phyloP scores from a whole-genome alignment of 129 eudicot genomes.

The sunflower (Helianthus annuus) region HanXRQr2.0-SUNRISE NC_035438.2:87385029-87385528 shows the following conservation, averaged over 20 bases:
- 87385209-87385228: background rate
- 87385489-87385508: conserved; percentile 73
- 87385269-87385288: no score
- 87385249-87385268: no score
- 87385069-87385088: conserved; percentile 36
- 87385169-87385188: conserved; percentile 89
- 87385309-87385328: no score
- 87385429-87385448: no score
- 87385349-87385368: no score
- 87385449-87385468: no score
- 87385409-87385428: no score
- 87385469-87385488: background rate
- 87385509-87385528: conserved; percentile 81
- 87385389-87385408: no score
- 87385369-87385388: no score
- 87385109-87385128: conserved; percentile 66
- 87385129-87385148: conserved; percentile 79
- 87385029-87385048: conserved; percentile 82
- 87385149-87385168: conserved; percentile 64
- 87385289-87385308: no score
- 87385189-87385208: conserved; percentile 58
- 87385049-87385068: conserved; percentile 74
- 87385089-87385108: conserved; percentile 50
- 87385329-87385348: no score
- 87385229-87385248: no score